Evolutionary conservation across 768 basidiomycete species (phyloP).

Genomic region (Mycena rosella): DNA sequence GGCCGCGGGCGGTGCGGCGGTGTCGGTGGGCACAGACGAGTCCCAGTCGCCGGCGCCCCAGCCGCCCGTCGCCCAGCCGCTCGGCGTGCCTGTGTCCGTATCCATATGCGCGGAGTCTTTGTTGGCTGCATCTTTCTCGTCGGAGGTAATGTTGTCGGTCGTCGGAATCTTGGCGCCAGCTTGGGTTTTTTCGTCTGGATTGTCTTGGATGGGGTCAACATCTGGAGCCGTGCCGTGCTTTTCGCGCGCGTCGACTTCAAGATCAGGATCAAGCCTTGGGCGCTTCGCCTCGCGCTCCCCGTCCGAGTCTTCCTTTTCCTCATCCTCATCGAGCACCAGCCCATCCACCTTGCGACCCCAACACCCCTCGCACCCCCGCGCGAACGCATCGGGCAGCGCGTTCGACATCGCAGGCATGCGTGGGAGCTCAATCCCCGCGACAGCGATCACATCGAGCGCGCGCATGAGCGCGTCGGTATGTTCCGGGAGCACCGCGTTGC

Average conservation of each 20-base stretch:
- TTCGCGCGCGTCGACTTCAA: too few species aligned
- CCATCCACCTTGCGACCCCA: constrained; percentile 44
- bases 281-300: constrained; percentile 38
- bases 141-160: too few species aligned
- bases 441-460: constrained; percentile 47
- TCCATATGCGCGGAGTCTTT: neutral
- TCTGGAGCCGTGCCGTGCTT: too few species aligned
- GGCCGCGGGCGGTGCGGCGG: neutral
- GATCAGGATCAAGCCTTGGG: too few species aligned
- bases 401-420: neutral
- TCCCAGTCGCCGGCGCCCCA: neutral
- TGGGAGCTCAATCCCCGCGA: constrained; percentile 19
- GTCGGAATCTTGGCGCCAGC: too few species aligned
- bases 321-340: constrained; percentile 16
- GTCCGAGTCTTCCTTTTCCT: constrained; percentile 42
- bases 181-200: too few species aligned
- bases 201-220: too few species aligned
- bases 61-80: neutral
- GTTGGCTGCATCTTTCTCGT: neutral
- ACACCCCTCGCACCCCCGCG: constrained; percentile 46
- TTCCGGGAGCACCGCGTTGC: constrained; percentile 17
- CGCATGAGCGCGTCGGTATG: constrained; percentile 43
- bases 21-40: neutral
- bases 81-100: neutral
- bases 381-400: constrained; percentile 28